Base-by-base conservation (phyloP, 176 grass and related monocot species). In the Eleusine indica region DNA sequence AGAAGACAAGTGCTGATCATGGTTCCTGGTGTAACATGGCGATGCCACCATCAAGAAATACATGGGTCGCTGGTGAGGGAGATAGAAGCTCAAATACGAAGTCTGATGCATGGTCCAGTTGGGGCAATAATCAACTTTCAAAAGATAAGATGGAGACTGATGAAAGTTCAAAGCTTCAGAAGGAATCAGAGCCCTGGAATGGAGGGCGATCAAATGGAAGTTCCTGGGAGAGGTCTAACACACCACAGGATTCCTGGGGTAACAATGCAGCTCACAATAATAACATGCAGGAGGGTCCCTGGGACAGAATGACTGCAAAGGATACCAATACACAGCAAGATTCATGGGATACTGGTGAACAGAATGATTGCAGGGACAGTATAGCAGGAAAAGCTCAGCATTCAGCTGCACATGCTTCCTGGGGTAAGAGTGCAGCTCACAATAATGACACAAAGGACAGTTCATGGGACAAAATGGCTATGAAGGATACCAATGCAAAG, bases 341-440 rank as follows among this genome's bases (percentile, higher is more conserved):
- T 51, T 22, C 73, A 22, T 83, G 80, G 73, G 56, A 13, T 62
- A 71, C 32, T 65, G 70, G 49, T 11, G 9, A 19, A 51, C 48
- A 68, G 76, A 68, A 86, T 38, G 74, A 78, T 48, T 86, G 73
- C n/a, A 86, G 79, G 88, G 88, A 30, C 16, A 86, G 4, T 60
- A 48, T 32, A 57, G 76, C 41, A 53, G 51, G 64, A 9, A 70
- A 84, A 2, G 41, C 61, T 73, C 68, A 41, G 16, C 25, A 19
- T n/a, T 88, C 28, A 58, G 32, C 28, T 51, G 21, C 64, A 30
- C 30, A 84, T 47, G 61, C 56, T 57, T 86, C 74, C 61, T 88
- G 80, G 57, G 74, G 25, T 66, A 78, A 44, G 5, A 21, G 9
- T 63, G 56, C 44, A 72, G 4, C 56, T 64, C 46, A 46, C 9